phyloP scores from a whole-genome alignment of 352 stramenopile genomes.

The Globisporangium apiculatum region DNA sequence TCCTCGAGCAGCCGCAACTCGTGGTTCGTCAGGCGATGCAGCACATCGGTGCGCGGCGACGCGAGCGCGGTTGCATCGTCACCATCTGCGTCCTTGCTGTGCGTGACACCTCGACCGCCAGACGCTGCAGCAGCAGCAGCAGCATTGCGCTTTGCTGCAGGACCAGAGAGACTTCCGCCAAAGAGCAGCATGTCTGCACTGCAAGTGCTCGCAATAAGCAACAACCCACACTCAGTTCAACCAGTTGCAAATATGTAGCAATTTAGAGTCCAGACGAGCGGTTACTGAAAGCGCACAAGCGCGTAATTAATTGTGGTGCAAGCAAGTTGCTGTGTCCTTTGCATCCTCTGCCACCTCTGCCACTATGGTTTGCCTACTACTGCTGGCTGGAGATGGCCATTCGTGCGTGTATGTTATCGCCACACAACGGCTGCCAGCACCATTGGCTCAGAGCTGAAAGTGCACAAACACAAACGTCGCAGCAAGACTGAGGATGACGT shows the following conservation, averaged over 20 bases:
- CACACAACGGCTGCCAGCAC: not conserved
- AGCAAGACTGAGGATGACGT: slow-evolving; percentile 78
- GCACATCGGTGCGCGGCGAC: slow-evolving; percentile 44
- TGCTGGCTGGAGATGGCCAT: not conserved
- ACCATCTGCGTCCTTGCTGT: not conserved
- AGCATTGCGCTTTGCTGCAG: slow-evolving; percentile 10
- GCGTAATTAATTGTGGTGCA: not conserved
- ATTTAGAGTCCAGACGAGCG: not conserved
- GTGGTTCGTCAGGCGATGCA: slow-evolving; percentile 71
- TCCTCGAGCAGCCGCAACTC: slow-evolving; percentile 70
- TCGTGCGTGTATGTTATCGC: not conserved
- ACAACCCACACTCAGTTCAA: not conserved
- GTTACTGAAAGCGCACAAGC: not conserved
- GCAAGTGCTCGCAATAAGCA: not conserved
- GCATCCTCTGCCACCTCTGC: not conserved
- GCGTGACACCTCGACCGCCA: not conserved
- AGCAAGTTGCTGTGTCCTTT: not conserved
- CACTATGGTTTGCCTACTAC: not conserved
- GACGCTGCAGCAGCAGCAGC: no score
- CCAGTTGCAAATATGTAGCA: not conserved
- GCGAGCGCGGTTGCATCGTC: slow-evolving; percentile 2
- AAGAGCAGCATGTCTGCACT: slow-evolving; percentile 49
- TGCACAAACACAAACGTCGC: slow-evolving; percentile 83
- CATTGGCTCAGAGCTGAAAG: slow-evolving; percentile 46
- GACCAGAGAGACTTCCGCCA: slow-evolving; percentile 47